Evolutionary conservation across 1,284 basidiomycete genomes (phyloP), one percentile per base, ranked within the genome.

Genomic region (Trichosporon coremiiforme): DNA sequence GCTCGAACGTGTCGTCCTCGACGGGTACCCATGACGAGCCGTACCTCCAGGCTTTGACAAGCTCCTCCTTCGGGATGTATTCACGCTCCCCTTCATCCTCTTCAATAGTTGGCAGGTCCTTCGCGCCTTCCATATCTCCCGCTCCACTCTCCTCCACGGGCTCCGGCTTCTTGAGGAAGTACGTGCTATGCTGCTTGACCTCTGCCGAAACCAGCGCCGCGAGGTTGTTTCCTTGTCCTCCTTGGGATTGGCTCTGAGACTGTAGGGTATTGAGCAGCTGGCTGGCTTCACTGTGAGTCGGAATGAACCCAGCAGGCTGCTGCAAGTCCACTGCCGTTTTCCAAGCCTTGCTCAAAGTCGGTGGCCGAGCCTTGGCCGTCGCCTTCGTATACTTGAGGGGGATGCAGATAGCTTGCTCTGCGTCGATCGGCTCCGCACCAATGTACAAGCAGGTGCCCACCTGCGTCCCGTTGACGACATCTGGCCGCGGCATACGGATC

Each of bases 1-100:
- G 87, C 53, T 87, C 87, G 75, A 94, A 95, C 66, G 90, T 91
- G 57, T 86, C 86, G 50, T 93, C 91, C 2, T 92, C 90, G 80
- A 91, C 90, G 1, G 94, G 93, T 1, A 90, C 90, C 81, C 94
- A 94, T 2, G 91, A 92, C 3, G 91, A 90, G 5, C 96, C 96
- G 75, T 98, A 97, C 80, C 94, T 92, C 87, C 92, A 98, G 0
- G 94, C 96, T 72, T 88, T 87, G 22, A 83, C 81, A 9, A 83
- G 70, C 73, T 83, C 81, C 64, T 83, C 82, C 73, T 81, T 79
- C 15, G 74, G 76, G 6, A 83, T 82, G 22, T 76, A 73, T 64
- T 83, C 82, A 20, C 67, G 71, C 50, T 75, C 76, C 15, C 75
- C 68, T 20, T 68, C 69, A 25, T 71, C 68, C 66, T 72, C 75